Conservation (phyloP, 331 rosid species). For the Saraca asoca region DNA sequence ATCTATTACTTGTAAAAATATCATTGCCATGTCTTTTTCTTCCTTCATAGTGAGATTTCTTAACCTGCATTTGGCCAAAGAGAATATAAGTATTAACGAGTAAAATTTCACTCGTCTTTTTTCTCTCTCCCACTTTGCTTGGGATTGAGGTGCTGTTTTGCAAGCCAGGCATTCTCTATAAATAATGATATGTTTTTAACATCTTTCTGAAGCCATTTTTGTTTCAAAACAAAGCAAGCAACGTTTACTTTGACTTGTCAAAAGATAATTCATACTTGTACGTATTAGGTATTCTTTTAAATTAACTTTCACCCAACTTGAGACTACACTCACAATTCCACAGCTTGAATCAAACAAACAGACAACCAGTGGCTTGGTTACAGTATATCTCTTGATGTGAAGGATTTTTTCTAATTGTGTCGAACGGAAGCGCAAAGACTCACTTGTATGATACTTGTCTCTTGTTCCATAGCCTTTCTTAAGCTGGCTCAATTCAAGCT, state of each 20-base stretch:
- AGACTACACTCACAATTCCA: not conserved
- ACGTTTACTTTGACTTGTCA: constrained; percentile 13
- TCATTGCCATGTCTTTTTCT: too few species aligned
- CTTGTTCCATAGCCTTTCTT: too few species aligned
- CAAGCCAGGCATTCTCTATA: constrained; percentile 20
- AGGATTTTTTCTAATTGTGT: not conserved
- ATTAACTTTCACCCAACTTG: too few species aligned
- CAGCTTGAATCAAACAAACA: not conserved
- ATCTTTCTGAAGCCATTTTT: too few species aligned
- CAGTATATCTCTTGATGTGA: not conserved
- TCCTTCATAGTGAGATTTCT: too few species aligned
- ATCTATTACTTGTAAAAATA: too few species aligned
- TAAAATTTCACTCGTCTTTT: not conserved
- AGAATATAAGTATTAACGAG: too few species aligned
- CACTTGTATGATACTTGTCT: too few species aligned
- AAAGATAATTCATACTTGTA: not conserved
- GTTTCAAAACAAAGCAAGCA: not conserved
- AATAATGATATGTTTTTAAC: not conserved
- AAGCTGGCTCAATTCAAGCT: too few species aligned
- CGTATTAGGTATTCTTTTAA: not conserved
- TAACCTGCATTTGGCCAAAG: too few species aligned
- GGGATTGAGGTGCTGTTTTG: constrained; percentile 20
- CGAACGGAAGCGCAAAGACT: too few species aligned
- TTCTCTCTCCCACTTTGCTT: constrained; percentile 12
- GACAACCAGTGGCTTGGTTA: too few species aligned